Evolutionary conservation across 345 rosid species (phyloP).

Genomic region (Eucalyptus pauciflora): DNA sequence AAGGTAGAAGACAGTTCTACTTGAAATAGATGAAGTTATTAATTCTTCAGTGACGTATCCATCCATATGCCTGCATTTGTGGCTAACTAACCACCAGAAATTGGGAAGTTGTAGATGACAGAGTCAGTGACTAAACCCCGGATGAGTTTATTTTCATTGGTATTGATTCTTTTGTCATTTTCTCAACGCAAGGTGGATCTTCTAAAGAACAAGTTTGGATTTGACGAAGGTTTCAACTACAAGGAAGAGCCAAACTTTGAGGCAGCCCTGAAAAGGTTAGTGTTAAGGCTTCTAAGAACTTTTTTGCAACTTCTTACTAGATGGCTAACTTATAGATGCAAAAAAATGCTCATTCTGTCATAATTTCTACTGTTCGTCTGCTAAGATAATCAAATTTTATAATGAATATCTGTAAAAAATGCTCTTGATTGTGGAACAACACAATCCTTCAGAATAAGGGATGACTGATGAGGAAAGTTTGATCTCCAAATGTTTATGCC

Average conservation of each 20-base stretch:
- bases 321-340: not conserved
- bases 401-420: not conserved
- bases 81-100: too few relatives aligned
- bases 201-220: conserved; percentile 36
- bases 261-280: conserved; percentile 41
- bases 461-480: not conserved
- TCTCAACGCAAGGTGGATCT: conserved; percentile 15
- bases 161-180: not conserved
- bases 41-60: not conserved
- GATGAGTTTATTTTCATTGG: not conserved
- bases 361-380: not conserved
- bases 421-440: not conserved
- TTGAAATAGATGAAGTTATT: not conserved
- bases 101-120: too few relatives aligned
- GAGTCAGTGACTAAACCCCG: not conserved
- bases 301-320: not conserved
- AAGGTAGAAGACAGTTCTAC: not conserved
- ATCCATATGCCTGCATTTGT: not conserved
- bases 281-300: not conserved
- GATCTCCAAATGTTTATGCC: not conserved
- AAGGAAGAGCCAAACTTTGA: conserved; percentile 21
- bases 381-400: not conserved
- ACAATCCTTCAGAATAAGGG: not conserved
- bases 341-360: not conserved
- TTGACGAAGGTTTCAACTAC: conserved; percentile 52